These are phyloP conservation scores for Cryomyces minteri DNA, from an alignment of 495 filamentous ascomycete genomes.

Conservation along the genomic window DNA sequence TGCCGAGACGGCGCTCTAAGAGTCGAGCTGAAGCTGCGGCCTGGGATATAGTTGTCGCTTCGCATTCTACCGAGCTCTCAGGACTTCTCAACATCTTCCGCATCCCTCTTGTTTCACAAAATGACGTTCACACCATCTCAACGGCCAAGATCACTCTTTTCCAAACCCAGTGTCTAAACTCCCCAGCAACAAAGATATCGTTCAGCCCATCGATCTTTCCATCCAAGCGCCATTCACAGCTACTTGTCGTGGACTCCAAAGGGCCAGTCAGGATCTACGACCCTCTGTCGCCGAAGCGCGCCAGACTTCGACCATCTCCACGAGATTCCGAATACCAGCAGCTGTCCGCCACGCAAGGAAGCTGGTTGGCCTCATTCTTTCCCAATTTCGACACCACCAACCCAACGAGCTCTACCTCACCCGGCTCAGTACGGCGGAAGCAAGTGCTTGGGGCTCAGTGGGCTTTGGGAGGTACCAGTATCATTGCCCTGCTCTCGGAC, in stretches of 20 bases:
- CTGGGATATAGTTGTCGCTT: conserved; percentile 40
- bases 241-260: conserved; percentile 47
- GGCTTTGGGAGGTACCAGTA: conserved; percentile 59
- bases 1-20: conserved; percentile 3
- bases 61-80: conserved; percentile 46
- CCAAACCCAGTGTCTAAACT: conserved; percentile 26
- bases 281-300: conserved; percentile 6
- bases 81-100: conserved; percentile 40
- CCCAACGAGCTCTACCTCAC: background rate
- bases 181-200: conserved; percentile 43
- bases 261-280: conserved; percentile 54
- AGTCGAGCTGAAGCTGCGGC: conserved; percentile 6
- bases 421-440: conserved; percentile 33
- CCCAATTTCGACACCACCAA: conserved; percentile 4
- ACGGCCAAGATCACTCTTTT: conserved; percentile 1
- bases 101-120: conserved; percentile 22
- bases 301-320: conserved; percentile 1
- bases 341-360: conserved; percentile 1
- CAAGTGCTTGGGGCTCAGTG: conserved; percentile 65
- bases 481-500: conserved; percentile 60
- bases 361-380: conserved; percentile 13
- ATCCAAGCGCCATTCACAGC: conserved; percentile 34
- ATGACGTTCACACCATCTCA: background rate
- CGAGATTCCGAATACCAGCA: background rate
- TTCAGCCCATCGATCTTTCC: conserved; percentile 54